Base-by-base conservation (phyloP, 805 yeast species). In the Wickerhamiella brachini region DNA sequence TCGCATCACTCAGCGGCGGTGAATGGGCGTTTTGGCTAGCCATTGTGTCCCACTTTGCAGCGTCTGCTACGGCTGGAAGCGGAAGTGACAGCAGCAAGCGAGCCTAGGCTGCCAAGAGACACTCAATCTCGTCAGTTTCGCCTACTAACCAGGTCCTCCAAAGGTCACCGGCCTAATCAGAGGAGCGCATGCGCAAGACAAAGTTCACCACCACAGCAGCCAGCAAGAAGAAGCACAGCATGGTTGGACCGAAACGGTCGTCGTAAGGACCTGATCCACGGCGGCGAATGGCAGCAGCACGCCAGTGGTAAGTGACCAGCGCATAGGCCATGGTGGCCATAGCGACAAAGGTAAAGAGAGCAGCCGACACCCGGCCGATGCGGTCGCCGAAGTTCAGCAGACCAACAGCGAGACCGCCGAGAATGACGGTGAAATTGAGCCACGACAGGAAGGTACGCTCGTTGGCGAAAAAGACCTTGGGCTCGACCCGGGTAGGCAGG, bases 191-290 rank as follows among this genome's bases (percentile, higher is more conserved):
- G 69, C 97, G 84, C 65, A 93, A 73, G 34, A 88, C 72, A 65
- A 93, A 93, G 73, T 93, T 93, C 58, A 93, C 85, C 45, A 93
- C 83, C 49, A 93, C 97, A 1, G 99, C 97, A 47, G 88, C 79
- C 57, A 93, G 74, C 62, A 93, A 75, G 72, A 93, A 93, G 73
- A 90, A 76, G 71, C 98, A 93, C 61, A 93, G 77, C 85, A 90
- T 82, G 15, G 99, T 94, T 46, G 99, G 98, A 45, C 99, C 99
- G 59, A 93, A 83, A 65, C 98, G 80, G 69, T 93, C 99, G 65
- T 93, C 99, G 66, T 93, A 93, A n/a, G 98, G 98, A 47, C 98
- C 98, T 13, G 95, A 80, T 43, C 98, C 98, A 69, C 97, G 82
- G 70, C 90, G 78, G 69, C 99, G 82, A 59, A 93, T 93, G 53